Conservation (phyloP, 129 eudicot species). For the Cynara cardunculus region DNA sequence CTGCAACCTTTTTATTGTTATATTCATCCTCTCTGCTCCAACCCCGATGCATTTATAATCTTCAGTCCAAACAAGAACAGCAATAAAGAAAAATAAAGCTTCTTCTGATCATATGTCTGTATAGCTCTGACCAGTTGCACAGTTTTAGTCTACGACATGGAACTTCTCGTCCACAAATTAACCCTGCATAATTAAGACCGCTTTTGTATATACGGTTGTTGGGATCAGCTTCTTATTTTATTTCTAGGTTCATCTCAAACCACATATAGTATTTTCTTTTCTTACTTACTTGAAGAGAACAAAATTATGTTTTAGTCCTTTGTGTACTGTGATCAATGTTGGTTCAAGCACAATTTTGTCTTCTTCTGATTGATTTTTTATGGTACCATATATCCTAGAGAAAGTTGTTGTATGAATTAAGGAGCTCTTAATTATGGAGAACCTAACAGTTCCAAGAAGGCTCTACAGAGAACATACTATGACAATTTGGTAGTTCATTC, state of each 20-base stretch:
- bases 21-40: constrained; percentile 7
- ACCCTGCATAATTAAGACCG: background rate
- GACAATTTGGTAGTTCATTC: constrained; percentile 26
- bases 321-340: constrained; percentile 5
- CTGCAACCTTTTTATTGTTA: constrained; percentile 23
- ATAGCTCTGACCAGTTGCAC: constrained; percentile 30
- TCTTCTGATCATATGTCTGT: constrained; percentile 12
- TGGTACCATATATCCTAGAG: constrained; percentile 4
- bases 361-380: constrained; percentile 5
- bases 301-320: background rate
- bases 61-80: constrained; percentile 18
- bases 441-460: constrained; percentile 17
- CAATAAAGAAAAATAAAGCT: constrained; percentile 11
- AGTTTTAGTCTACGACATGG: constrained; percentile 3
- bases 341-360: constrained; percentile 16
- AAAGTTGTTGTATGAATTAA: constrained; percentile 16
- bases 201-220: constrained; percentile 13
- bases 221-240: constrained; percentile 1
- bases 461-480: constrained; percentile 16
- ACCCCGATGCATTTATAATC: constrained; percentile 26
- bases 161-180: background rate
- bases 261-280: background rate
- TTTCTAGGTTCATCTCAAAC: constrained; percentile 3
- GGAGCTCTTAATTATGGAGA: constrained; percentile 25
- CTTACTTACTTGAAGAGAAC: background rate